Evolutionary conservation across 2,329 filamentous ascomycete species (phyloP).

Genomic region (Pyrenophora graminea): DNA sequence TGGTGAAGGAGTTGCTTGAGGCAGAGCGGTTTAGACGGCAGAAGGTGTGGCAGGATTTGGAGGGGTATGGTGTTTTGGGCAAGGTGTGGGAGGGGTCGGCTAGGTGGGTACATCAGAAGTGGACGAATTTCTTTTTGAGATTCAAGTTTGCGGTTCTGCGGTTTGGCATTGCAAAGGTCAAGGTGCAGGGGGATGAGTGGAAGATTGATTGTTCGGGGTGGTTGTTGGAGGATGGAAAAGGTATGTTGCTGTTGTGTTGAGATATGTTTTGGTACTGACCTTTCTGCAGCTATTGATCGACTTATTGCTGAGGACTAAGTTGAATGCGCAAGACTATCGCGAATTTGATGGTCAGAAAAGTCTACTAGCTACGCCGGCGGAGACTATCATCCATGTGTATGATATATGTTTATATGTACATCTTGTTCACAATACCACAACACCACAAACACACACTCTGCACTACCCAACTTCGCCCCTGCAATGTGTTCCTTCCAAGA

Average conservation of each 20-base stretch:
- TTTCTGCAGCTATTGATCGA: constrained; percentile 36
- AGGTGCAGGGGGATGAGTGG: constrained; percentile 41
- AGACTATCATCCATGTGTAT: too few relatives aligned
- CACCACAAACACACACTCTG: too few relatives aligned
- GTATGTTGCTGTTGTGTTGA: constrained; percentile 22
- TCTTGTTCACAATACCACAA: too few relatives aligned
- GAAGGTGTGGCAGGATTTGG: constrained; percentile 33
- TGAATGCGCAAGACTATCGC: too few relatives aligned
- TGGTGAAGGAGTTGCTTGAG: constrained; percentile 37
- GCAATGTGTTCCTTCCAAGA: too few relatives aligned
- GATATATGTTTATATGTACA: too few relatives aligned
- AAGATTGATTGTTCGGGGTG: constrained; percentile 44
- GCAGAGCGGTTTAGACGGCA: constrained; percentile 35
- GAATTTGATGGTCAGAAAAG: too few relatives aligned
- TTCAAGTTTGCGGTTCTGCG: constrained; percentile 44
- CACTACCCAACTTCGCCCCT: too few relatives aligned
- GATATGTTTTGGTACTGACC: constrained; percentile 8
- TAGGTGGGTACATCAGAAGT: constrained; percentile 42
- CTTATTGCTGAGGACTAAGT: constrained; percentile 34
- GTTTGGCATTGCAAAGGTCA: constrained; percentile 38
- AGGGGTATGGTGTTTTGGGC: constrained; percentile 25
- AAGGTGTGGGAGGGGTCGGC: constrained; percentile 35
- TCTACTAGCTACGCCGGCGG: too few relatives aligned
- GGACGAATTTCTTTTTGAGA: constrained; percentile 42
- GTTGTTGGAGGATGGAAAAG: constrained; percentile 41